Base-by-base conservation (phyloP, 1,284 basidiomycete genomes). In the Sporisorium reilianum region DNA sequence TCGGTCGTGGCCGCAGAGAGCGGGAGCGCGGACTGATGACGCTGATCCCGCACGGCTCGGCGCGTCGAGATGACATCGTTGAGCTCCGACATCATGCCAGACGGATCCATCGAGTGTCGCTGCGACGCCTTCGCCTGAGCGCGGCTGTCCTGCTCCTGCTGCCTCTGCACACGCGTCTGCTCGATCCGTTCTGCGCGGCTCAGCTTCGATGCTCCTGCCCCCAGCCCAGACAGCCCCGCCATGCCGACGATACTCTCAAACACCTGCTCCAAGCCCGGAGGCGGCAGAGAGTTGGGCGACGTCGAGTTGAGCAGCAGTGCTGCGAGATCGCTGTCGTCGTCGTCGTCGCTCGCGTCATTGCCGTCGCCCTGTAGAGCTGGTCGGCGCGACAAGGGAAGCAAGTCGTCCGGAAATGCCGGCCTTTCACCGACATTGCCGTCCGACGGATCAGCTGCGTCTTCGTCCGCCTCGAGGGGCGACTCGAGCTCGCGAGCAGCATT, bases 231-330 rank as follows among this genome's bases (percentile, higher is more conserved):
- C 2, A 59, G n/a, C 22, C 61, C 54, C 9, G 68, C 71, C 53
- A 65, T 53, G 20, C 80, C 75, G 5, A 77, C 75, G 32, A 79
- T 75, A 57, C 75, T 71, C 51, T 83, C 82, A 42, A 78, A 83
- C 40, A 83, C 75, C 45, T 83, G 75, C 28, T 83, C 81, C 18
- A 70, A 54, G 7, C 80, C 81, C 0, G 78, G 77, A 18, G 76
- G 74, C 22, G 81, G 80, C 11, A 83, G 66, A 5, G 66, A 67
- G 20, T 72, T 54, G 5, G 81, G 69, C 25, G 76, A 76, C 2
- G 81, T 76, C 5, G 75, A 77, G 23, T 68, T 56, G 20, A 77
- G 49, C 18, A 76, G 68, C 32, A 75, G 52, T 12, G 55, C 54
- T 5, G 57, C 55, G 11, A 74, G 57, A 30, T 75, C 71, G 32